phyloP scores from a whole-genome alignment of 2,329 filamentous ascomycete genomes.

The Phaeoacremonium minimum region DNA sequence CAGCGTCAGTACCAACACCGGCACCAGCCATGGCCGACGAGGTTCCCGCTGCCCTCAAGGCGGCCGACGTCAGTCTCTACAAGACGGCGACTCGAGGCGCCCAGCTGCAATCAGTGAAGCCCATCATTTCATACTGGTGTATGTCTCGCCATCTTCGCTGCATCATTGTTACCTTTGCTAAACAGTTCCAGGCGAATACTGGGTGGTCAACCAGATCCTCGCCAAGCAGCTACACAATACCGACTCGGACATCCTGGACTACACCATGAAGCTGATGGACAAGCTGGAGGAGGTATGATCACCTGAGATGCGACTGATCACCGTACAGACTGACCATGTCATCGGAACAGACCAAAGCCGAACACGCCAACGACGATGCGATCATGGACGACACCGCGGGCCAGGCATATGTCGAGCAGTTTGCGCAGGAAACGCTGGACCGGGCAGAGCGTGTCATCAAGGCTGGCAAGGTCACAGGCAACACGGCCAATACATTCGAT shows the following conservation, averaged over 20 bases:
- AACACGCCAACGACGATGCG: constrained; percentile 74
- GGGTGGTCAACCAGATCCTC: constrained; percentile 89
- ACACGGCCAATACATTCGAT: constrained; percentile 91
- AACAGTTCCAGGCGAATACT: constrained; percentile 73
- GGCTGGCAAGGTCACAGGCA: constrained; percentile 80
- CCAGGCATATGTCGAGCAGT: constrained; percentile 91
- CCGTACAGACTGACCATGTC: no score
- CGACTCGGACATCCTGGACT: constrained; percentile 74
- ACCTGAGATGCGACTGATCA: no score
- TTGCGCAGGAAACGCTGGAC: constrained; percentile 82
- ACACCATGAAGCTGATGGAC: constrained; percentile 84
- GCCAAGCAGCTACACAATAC: constrained; percentile 71
- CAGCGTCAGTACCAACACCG: no score
- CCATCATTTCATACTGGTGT: constrained; percentile 95
- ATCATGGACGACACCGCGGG: constrained; percentile 81
- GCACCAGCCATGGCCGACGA: constrained; percentile 78
- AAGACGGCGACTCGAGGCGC: constrained; percentile 79
- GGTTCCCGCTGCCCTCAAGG: constrained; percentile 69
- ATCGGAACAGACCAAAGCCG: constrained; percentile 64
- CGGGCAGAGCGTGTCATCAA: constrained; percentile 78
- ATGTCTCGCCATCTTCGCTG: constrained; percentile 30
- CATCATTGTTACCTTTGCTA: neutral
- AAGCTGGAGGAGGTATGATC: constrained; percentile 76
- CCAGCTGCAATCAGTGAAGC: constrained; percentile 80
- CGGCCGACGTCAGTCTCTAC: constrained; percentile 65